phyloP scores from a whole-genome alignment of 73 alveolate genomes.

The Effrenium voratum region DNA sequence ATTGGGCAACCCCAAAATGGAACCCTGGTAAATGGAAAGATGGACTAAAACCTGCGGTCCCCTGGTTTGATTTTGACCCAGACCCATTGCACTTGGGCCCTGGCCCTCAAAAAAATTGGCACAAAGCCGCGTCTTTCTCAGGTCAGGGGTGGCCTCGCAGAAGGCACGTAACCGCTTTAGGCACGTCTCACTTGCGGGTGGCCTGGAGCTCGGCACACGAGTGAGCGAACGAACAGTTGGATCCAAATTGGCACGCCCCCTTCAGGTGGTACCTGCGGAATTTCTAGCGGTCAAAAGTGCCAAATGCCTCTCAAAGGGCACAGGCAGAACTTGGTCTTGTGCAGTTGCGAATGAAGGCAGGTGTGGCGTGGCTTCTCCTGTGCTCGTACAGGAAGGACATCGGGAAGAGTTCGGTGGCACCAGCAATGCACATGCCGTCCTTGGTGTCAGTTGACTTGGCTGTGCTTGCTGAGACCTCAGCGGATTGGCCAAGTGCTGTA shows the following conservation, averaged over 20 bases:
- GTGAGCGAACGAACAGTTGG: conserved; percentile 77
- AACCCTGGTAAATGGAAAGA: too few species aligned
- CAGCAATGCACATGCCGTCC: neutral
- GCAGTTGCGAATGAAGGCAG: conserved; percentile 83
- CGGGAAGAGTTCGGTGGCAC: too few species aligned
- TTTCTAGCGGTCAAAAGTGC: neutral
- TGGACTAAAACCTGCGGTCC: too few species aligned
- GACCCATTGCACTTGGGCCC: conserved; percentile 20
- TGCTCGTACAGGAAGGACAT: too few species aligned
- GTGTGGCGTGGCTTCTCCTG: conserved; percentile 90
- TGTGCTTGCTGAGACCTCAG: too few species aligned
- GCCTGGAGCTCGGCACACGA: conserved; percentile 92
- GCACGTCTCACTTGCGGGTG: neutral
- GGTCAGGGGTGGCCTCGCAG: conserved; percentile 70
- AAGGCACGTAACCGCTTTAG: neutral
- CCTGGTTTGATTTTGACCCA: neutral
- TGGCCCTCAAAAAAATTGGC: conserved; percentile 74
- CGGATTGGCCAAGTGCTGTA: too few species aligned
- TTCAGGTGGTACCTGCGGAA: conserved; percentile 65
- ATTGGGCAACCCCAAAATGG: too few species aligned
- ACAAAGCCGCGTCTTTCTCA: conserved; percentile 93
- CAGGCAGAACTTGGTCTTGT: conserved; percentile 91
- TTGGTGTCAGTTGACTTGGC: conserved; percentile 18
- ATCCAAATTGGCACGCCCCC: conserved; percentile 90
- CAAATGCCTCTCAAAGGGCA: neutral